Conservation (phyloP, 2,329 filamentous ascomycete species). For the Verticillium longisporum region DNA sequence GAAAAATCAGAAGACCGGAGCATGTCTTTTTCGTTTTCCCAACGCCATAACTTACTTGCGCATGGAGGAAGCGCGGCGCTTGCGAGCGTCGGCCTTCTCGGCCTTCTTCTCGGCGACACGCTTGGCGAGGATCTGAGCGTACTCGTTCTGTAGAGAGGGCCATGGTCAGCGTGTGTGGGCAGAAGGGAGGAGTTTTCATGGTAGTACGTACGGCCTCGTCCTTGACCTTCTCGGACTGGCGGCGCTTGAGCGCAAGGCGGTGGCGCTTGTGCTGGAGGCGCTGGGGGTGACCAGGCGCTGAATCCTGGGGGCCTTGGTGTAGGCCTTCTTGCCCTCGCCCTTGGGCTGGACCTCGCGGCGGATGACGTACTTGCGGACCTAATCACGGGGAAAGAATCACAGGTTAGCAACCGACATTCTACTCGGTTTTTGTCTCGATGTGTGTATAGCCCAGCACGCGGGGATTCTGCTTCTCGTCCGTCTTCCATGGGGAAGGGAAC, state of each 20-base stretch:
- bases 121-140: slow-evolving; percentile 92
- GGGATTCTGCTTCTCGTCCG: background rate
- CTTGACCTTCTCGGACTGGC: slow-evolving; percentile 93
- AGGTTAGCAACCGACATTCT: slow-evolving; percentile 24
- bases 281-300: slow-evolving; percentile 98
- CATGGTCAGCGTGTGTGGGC: slow-evolving; percentile 24
- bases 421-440: slow-evolving; percentile 1
- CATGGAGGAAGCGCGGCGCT: slow-evolving; percentile 95
- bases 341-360: slow-evolving; percentile 96
- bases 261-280: slow-evolving; percentile 99
- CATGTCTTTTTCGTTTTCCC: slow-evolving; percentile 6
- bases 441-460: slow-evolving; percentile 6
- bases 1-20: slow-evolving; percentile 30
- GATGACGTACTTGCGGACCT: slow-evolving; percentile 99
- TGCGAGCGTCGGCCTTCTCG: slow-evolving; percentile 87
- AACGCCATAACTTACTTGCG: slow-evolving; percentile 60
- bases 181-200: background rate
- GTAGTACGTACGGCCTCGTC: slow-evolving; percentile 83
- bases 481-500: background rate
- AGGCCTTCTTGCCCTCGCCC: slow-evolving; percentile 94
- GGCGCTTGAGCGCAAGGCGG: slow-evolving; percentile 95
- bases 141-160: slow-evolving; percentile 69
- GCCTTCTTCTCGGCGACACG: slow-evolving; percentile 95
- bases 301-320: slow-evolving; percentile 99
- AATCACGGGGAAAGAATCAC: slow-evolving; percentile 22